Base-by-base conservation (phyloP, 2,329 filamentous ascomycete species). In the Sphaerostilbella broomeana region DNA sequence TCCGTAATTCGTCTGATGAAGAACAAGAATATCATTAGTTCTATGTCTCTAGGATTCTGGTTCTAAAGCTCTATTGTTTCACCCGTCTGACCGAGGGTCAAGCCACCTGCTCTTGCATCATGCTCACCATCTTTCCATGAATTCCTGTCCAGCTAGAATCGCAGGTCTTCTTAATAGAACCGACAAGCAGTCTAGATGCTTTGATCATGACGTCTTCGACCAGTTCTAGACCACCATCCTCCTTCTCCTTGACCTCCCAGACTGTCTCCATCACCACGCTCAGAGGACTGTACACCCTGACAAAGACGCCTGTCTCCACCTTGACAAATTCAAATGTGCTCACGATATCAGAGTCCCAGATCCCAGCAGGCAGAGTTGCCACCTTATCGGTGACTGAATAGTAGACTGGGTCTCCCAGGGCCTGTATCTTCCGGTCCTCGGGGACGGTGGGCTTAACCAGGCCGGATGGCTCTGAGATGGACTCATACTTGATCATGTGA, bases 321-420 rank as follows among this genome's bases (percentile, higher is more conserved):
- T 73, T 57, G 13, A 70, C 67, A 44, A 77, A 70, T 56, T 77
- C 73, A 51, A 73, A 73, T 5, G 55, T 67, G 58, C 72, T 75
- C 37, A 70, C 63, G 6, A 77, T 68, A 33, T 69, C 67, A 36
- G 64, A 69, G 50, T 73, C 71, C 72, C 71, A 77, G 19, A 77
- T 60, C 3, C 72, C 72, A 11, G 70, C 70, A 4, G 73, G 72
- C 17, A 77, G 59, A 25, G 70, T 62, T 48, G 75, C 70, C 6
- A 75, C 62, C 25, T 64, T 58, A 46, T 73, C 69, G 6, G 63
- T 70, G 17, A 76, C 69, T 21, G 62, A 59, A 57, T 69, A 77
- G 46, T 62, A 59, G 33, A 55, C 52, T n/a, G 59, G 57, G 26
- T 55, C 47, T 13, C 48, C 51, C 19, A 55, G 42, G 17, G 54